phyloP scores from a whole-genome alignment of 1,139 yeast genomes.

The Debaryomycetaceae sp. region DNA sequence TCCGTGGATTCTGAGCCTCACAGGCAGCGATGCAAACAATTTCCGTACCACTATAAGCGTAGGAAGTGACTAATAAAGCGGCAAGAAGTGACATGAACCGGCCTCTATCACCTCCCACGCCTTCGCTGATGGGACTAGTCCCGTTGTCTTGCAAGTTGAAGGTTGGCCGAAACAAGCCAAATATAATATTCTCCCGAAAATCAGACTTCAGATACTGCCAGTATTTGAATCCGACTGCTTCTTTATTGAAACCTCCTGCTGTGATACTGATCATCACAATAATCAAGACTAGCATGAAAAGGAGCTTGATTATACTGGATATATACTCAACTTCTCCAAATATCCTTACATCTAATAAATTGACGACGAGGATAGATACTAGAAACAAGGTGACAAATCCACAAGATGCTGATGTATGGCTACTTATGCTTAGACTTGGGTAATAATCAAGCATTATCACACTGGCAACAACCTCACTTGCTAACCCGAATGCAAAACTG shows the following conservation, averaged over 20 bases:
- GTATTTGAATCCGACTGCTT: constrained; percentile 57
- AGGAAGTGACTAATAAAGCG: constrained; percentile 63
- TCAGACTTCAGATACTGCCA: constrained; percentile 59
- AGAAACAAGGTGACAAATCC: constrained; percentile 68
- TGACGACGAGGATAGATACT: constrained; percentile 45
- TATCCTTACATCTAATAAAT: constrained; percentile 63
- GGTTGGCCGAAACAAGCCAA: constrained; percentile 72
- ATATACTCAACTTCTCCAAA: constrained; percentile 76
- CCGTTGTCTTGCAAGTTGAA: constrained; percentile 59
- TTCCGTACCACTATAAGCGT: constrained; percentile 79
- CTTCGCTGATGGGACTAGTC: constrained; percentile 35
- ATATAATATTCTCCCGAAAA: constrained; percentile 45
- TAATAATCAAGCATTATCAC: constrained; percentile 71
- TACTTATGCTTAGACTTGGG: constrained; percentile 47
- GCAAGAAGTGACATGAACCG: constrained; percentile 61
- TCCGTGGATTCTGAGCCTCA: constrained; percentile 79
- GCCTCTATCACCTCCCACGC: constrained; percentile 64
- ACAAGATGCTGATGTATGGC: constrained; percentile 46
- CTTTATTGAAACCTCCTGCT: constrained; percentile 45
- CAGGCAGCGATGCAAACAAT: constrained; percentile 83
- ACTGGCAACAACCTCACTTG: constrained; percentile 79
- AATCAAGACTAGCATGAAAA: constrained; percentile 52
- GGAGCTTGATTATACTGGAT: constrained; percentile 57
- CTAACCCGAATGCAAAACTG: constrained; percentile 68
- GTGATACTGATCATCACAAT: constrained; percentile 64